Evolutionary conservation across 192 early-diverging fungal genomes (phyloP), one percentile per base, ranked within the genome.

Genomic region (Neocallimastix lanati): DNA sequence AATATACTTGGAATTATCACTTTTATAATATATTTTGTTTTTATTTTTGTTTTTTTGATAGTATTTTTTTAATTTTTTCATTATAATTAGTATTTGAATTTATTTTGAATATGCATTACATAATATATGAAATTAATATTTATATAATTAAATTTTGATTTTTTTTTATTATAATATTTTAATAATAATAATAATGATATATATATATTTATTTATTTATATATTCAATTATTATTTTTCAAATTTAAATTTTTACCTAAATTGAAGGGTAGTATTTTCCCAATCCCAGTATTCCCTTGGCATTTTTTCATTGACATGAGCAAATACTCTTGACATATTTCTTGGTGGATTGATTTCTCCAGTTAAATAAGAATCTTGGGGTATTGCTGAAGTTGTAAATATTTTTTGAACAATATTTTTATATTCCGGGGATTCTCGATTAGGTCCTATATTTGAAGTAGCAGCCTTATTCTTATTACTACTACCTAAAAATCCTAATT

Each of bases 201-300:
- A n/a, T n/a, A n/a, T n/a, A n/a, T n/a, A n/a, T n/a, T n/a, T n/a
- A n/a, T n/a, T n/a, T n/a, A n/a, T n/a, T n/a, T n/a, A n/a, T n/a
- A n/a, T n/a, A n/a, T n/a, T n/a, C n/a, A n/a, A n/a, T n/a, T n/a
- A n/a, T n/a, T n/a, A n/a, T n/a, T n/a, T n/a, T n/a, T n/a, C n/a
- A n/a, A n/a, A n/a, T n/a, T n/a, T n/a, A n/a, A n/a, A 67, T 67
- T 27, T n/a, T 86, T 90, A 95, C 94, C 94, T 92, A 94, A 95
- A 98, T 81, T 93, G 88, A 58, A 98, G 90, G 76, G 91, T 88
- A 78, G 96, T 83, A 85, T 95, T 96, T 84, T 97, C 96, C 82
- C 97, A 98, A 88, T 99, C 95, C 94, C 94, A 99, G 87, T 99
- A 98, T 30, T 92, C 87, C 79, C 87, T 86, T 3, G 93, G 92